Percentiles rank a stretch among this genome's conserved stretches.
Conservation (phyloP, 2,329 filamentous ascomycete genomes). For the Trichoderma guizhouense region DNA sequence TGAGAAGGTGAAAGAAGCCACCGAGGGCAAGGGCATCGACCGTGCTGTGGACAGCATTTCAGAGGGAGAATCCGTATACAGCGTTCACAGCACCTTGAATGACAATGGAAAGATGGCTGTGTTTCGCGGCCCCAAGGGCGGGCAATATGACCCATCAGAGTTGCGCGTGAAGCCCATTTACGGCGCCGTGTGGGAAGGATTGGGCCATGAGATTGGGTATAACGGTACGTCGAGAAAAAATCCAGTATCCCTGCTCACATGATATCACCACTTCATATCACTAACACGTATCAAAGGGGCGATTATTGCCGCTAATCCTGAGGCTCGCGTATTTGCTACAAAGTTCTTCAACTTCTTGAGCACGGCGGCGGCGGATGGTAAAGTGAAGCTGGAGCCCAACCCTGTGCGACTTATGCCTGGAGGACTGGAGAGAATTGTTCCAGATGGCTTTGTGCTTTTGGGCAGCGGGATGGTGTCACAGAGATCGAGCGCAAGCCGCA, state of each 20-base stretch:
- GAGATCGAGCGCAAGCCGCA: constrained; percentile 20
- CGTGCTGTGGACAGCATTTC: constrained; percentile 41
- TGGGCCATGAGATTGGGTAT: constrained; percentile 40
- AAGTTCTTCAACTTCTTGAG: constrained; percentile 37
- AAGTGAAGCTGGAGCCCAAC: constrained; percentile 27
- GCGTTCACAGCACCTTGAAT: constrained; percentile 28
- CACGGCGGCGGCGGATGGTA: constrained; percentile 9
- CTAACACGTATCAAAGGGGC: not conserved
- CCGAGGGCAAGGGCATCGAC: constrained; percentile 30
- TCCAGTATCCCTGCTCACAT: not conserved
- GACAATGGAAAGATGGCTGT: constrained; percentile 26
- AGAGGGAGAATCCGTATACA: constrained; percentile 35
- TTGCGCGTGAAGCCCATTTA: constrained; percentile 35
- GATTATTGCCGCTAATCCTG: constrained; percentile 20
- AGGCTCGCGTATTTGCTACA: constrained; percentile 31
- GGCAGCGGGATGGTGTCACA: constrained; percentile 24
- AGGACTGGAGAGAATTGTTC: constrained; percentile 26
- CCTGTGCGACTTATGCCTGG: constrained; percentile 33
- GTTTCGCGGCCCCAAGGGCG: constrained; percentile 25
- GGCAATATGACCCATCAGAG: constrained; percentile 23
- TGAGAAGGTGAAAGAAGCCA: constrained; percentile 27
- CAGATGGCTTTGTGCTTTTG: constrained; percentile 30
- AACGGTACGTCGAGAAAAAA: constrained; percentile 25
- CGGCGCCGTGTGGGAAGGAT: constrained; percentile 42
- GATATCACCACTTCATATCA: not conserved